Base-by-base conservation (phyloP, 2,329 filamentous ascomycete genomes). In the Cladorrhinum sp. region DNA sequence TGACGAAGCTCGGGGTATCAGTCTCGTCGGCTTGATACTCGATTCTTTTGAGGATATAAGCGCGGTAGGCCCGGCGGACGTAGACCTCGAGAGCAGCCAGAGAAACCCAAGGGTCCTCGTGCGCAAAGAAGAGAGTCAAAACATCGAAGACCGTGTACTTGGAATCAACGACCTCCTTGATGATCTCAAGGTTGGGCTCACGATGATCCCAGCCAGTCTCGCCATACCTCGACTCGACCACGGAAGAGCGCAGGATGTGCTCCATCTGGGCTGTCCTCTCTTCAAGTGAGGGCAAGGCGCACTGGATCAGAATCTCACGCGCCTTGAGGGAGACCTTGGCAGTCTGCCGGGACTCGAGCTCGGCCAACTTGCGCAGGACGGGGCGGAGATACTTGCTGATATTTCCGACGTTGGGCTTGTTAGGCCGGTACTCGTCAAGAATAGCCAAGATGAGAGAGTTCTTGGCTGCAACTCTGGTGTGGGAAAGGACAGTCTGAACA, bases 71-170 rank as follows among this genome's bases (percentile, higher is more conserved):
- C 65, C 95, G 91, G 70, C 95, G 93, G 65, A 96, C 88, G 75
- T 99, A 99, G 54, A 98, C 93, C 74, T 99, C 95, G 3, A 99
- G 85, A 53, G 95, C 92, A 62, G 95, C 95, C 64, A 97, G 81
- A 7, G 91, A 91, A 28, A 99, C 94, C 91, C 92, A 98, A 12
- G 92, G 88, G 72, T 99, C 95, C 48, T 91, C 86, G 76, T 99
- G 92, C 33, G 88, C 90, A 73, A 99, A 99, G 86, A 99, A 99
- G 61, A 92, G 87, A 7, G 94, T 90, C 67, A 99, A 78, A 18
- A 99, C 95, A 73, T 99, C 95, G 69, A 97, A 96, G 66, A 99
- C 95, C 48, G 94, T 98, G 80, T 96, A 98, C 79, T 96, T 96
- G 58, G 95, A 98, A 76, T 99, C 95, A 57, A 99, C 92, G 30